Evolutionary conservation across 768 basidiomycete genomes (phyloP), one percentile per base, ranked within the genome.

Genomic region (Panaeolus papilionaceus): DNA sequence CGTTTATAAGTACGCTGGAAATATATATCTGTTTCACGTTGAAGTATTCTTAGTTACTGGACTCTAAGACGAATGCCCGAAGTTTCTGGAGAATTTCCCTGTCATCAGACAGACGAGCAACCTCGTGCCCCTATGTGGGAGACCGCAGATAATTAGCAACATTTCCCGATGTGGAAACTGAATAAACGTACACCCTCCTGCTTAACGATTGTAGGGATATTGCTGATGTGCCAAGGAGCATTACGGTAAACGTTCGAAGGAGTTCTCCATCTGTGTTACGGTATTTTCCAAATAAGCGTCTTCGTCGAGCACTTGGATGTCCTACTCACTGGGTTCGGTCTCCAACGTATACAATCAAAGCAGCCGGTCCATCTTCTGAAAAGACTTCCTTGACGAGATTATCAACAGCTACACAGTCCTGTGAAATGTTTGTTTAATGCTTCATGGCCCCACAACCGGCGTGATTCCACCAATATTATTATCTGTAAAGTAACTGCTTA

Each of bases 371-470:
- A 73, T 81, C 72, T 66, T 76, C 69, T 11, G 75, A 74, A 67
- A 93, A 93, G 0, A 82, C 84, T 9, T 84, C 73, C 66, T 82
- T 76, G 37, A 93, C 81, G 45, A 86, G 67, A 1, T 78, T 73
- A 66, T 94, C 89, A 37, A 93, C 88, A 40, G 75, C 84, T 38
- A 80, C 78, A 74, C 92, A 93, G 73, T 94, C 92, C 92, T 83
- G 42, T 49, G 47, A 20, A 54, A 38, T 62, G 23, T 6, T n/a
- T 14, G 28, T 14, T 58, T 33, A 58, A 28, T n/a, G 49, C 7
- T 8, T 9, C 47, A 49, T 49, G 47, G 8, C 45, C 45, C 39
- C 6, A 20, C 2, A 10, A 28, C 40, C 67, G 33, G 28, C 8
- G 28, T 28, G 23, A 44, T 20, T n/a, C 38, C 12, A 38, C 44